Evolutionary conservation across 2,329 filamentous ascomycete genomes (phyloP), one percentile per base, ranked within the genome.

Genomic region (Colletotrichum sp.): DNA sequence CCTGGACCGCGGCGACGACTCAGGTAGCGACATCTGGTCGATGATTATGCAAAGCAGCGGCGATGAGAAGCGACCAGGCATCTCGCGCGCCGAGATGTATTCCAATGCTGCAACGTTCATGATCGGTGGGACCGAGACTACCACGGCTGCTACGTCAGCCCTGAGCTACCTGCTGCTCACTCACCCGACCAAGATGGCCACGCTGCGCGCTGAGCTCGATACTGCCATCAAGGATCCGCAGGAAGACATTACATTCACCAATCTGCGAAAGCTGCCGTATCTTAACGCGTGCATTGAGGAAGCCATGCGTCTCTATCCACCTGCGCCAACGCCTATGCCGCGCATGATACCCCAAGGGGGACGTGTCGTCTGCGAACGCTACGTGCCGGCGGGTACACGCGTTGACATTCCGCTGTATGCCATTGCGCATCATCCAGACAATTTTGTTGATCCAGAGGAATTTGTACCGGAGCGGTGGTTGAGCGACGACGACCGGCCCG

Each of bases 381-480:
- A 77, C 21, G 78, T 87, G 3, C 83, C 85, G 0, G 80, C 80
- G 34, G 79, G 79, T 18, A 77, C 68, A 9, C 68, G 69, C 16
- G 73, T 77, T 12, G 75, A 77, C 13, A 70, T 77, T 13, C 64
- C 67, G 26, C 60, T 75, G 38, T 77, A 70, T 32, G 71, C 76
- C n/a, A 70, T 70, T n/a, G 72, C 71, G 4, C 70, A 67, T 28
- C 65, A 70, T 38, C 56, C 71, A 8, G 64, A 71, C n/a, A 77
- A 88, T 77, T 91, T 89, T 78, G 82, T 80, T 8, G 83, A 88
- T 2, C 85, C 89, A 0, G 80, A 85, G 21, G 79, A 79, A 0
- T 91, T 86, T 78, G 82, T 82, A 5, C 90, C 89, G 0, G 88
- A 91, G 78, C 83, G 89, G 0, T 91, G 87, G 70, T 32, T 77